A percentile compares a stretch with the other conserved stretches of the same genome.
Conservation (phyloP, 2,329 filamentous ascomycete genomes). For the Botrytis porri region DNA sequence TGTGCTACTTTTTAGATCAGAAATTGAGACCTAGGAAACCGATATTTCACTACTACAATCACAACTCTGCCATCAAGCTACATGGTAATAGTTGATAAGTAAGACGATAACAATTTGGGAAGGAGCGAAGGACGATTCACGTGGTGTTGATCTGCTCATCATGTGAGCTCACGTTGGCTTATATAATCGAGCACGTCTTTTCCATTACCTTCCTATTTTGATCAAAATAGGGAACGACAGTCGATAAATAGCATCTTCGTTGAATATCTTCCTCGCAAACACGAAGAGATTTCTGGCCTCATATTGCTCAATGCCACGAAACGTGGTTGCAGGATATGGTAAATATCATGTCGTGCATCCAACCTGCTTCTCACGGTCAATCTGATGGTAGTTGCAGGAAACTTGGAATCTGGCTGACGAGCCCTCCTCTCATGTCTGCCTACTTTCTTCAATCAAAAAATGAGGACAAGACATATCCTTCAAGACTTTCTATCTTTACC, state of each 20-base stretch:
- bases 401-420: not conserved
- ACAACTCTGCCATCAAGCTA: not conserved
- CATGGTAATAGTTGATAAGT: not conserved
- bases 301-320: not conserved
- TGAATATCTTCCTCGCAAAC: not conserved
- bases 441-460: too few species aligned
- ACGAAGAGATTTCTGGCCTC: not conserved
- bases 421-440: not conserved
- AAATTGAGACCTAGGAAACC: not conserved
- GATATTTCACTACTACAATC: not conserved
- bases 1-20: not conserved
- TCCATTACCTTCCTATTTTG: slow-evolving; percentile 8
- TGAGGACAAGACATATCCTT: not conserved
- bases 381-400: not conserved
- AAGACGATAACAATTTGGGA: not conserved
- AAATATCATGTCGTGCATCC: not conserved
- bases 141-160: not conserved
- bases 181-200: not conserved
- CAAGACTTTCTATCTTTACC: not conserved
- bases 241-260: not conserved
- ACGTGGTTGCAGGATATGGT: not conserved
- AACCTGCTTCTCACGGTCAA: not conserved
- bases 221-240: not conserved
- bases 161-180: not conserved
- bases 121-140: not conserved